Evolutionary conservation across 2,329 filamentous ascomycete species (phyloP), one percentile per base, ranked within the genome.

Genomic region (Leptographium flavum): DNA sequence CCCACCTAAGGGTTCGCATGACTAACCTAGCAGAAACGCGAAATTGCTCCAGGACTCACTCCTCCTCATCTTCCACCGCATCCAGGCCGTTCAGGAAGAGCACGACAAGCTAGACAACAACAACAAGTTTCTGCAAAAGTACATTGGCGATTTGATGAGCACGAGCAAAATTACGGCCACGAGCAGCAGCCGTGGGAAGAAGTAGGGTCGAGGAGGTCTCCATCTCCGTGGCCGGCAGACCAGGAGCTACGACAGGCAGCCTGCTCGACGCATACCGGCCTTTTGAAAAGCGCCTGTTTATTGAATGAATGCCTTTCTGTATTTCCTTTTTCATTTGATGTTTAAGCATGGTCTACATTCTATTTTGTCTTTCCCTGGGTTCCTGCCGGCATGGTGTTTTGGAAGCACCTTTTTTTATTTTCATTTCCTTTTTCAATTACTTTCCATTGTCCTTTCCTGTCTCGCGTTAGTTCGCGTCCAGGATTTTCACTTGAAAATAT

Each of bases 51-150:
- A 98, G 63, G 85, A 87, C 45, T 94, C 87, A 25, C 76, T 98
- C 30, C 72, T 93, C 50, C 85, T 83, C 51, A 83, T 96, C 37
- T 87, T 94, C 53, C 86, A 94, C 63, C 83, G 87, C 43, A 93
- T 96, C 60, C 92, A 98, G 59, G 85, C 86, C 27, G 88, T 96
- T 52, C 86, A 87, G 62, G 82, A 84, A 55, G 90, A 96, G 59
- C 88, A 98, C 59, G 87, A 95, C 66, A 95, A 94, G 64, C 78
- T 98, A 45, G 88, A 96, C 63, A 92, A 76, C 62, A 88, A 95
- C 62, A 98, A 98, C 71, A 90, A 87, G 57, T 95, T 96, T 58
- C 67, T 98, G 40, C 90, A 96, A 63, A 94, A 94, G 62, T 96
- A 96, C 61, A 96, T 96, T 56, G 90, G 90, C 52, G 90, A 94